phyloP scores from a whole-genome alignment of 805 yeast species.

The Ogataea zsoltii region DNA sequence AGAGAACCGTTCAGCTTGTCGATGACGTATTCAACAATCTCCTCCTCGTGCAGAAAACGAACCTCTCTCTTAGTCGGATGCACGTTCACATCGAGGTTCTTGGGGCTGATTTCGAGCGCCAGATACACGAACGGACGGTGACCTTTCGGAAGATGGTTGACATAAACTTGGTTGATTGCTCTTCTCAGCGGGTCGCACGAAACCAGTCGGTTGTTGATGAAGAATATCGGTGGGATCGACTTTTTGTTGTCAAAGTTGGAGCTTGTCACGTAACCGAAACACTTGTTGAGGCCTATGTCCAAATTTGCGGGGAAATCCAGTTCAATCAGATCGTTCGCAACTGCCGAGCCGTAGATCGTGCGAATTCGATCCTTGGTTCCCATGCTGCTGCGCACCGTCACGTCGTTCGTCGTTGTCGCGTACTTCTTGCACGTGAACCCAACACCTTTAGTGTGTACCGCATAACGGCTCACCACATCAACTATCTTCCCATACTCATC shows the following conservation, averaged over 20 bases:
- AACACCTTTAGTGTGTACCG: slow-evolving; percentile 67
- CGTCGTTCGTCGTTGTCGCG: slow-evolving; percentile 70
- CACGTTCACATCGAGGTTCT: slow-evolving; percentile 84
- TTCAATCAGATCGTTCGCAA: slow-evolving; percentile 64
- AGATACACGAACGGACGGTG: slow-evolving; percentile 75
- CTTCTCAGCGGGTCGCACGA: slow-evolving; percentile 77
- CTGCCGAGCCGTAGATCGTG: slow-evolving; percentile 64
- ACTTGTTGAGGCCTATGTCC: slow-evolving; percentile 50
- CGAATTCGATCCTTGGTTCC: slow-evolving; percentile 69
- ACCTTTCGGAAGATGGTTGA: slow-evolving; percentile 75
- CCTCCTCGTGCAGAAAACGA: slow-evolving; percentile 80
- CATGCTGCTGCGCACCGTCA: slow-evolving; percentile 55
- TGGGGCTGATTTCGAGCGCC: slow-evolving; percentile 64
- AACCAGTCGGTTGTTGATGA: slow-evolving; percentile 83
- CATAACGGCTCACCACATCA: slow-evolving; percentile 82
- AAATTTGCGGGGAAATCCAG: slow-evolving; percentile 39
- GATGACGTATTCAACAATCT: slow-evolving; percentile 67
- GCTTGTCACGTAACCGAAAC: slow-evolving; percentile 65
- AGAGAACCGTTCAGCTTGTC: slow-evolving; percentile 50
- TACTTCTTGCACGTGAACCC: slow-evolving; percentile 79
- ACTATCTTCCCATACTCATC: slow-evolving; percentile 79
- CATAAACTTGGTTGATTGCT: slow-evolving; percentile 62
- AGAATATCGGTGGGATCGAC: slow-evolving; percentile 66
- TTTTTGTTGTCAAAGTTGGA: slow-evolving; percentile 73
- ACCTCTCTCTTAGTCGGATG: slow-evolving; percentile 97